phyloP scores from a whole-genome alignment of 768 basidiomycete species.

The Mycena galericulata region DNA sequence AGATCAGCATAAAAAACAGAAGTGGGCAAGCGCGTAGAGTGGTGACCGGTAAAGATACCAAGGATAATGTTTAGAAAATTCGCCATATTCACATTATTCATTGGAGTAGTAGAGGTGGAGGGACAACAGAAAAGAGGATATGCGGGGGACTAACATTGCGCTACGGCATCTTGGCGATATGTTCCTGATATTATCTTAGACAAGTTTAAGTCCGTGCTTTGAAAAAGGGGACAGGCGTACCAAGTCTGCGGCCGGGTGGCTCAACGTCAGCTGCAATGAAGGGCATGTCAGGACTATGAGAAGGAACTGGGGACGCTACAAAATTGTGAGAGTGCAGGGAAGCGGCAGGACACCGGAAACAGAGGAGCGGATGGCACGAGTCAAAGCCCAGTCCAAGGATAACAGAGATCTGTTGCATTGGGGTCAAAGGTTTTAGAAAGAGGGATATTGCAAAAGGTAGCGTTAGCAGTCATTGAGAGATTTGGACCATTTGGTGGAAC shows the following conservation, averaged over 20 bases:
- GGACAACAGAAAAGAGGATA: not conserved
- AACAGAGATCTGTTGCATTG: not conserved
- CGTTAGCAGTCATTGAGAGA: not conserved
- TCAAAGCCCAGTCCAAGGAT: slow-evolving; percentile 2
- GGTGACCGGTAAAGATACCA: slow-evolving; percentile 1
- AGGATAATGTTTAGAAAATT: not conserved
- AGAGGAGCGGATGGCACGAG: not conserved
- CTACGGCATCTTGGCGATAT: not conserved
- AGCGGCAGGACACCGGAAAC: not conserved
- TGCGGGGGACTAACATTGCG: too few relatives aligned
- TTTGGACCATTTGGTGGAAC: too few relatives aligned
- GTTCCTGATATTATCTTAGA: not conserved
- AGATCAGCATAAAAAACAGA: not conserved
- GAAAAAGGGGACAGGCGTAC: not conserved
- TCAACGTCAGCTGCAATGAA: too few relatives aligned
- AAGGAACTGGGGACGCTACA: too few relatives aligned
- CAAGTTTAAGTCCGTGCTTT: not conserved
- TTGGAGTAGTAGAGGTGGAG: not conserved
- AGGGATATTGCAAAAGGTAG: not conserved
- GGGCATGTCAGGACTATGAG: too few relatives aligned
- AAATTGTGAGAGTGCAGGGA: too few relatives aligned
- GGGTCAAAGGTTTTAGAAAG: too few relatives aligned
- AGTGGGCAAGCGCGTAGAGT: not conserved
- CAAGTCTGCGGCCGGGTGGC: not conserved
- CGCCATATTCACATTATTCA: not conserved